phyloP scores from a whole-genome alignment of 805 yeast species.

The Saccharomycopsis fibuligera region DNA sequence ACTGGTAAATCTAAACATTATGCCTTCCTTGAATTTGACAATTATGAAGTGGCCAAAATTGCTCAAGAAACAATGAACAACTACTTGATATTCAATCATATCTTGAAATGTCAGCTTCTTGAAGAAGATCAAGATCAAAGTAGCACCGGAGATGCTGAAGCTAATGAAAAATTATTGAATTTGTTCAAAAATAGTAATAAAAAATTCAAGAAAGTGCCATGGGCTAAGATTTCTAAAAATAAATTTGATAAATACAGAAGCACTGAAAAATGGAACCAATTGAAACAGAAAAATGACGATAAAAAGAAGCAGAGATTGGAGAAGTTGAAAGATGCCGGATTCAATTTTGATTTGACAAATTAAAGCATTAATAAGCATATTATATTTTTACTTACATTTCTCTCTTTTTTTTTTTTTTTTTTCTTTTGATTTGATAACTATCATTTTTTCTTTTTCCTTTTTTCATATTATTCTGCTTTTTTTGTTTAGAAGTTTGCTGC shows the following conservation, averaged over 20 bases:
- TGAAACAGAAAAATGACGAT: conserved; percentile 40
- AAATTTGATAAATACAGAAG: conserved; percentile 54
- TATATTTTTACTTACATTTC: neutral
- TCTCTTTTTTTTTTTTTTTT: neutral
- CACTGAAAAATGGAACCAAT: conserved; percentile 48
- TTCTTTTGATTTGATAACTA: neutral
- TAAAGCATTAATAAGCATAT: neutral
- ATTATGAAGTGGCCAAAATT: conserved; percentile 68
- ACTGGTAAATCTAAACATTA: conserved; percentile 89
- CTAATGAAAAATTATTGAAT: conserved; percentile 35
- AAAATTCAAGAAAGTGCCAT: conserved; percentile 52
- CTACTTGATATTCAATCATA: conserved; percentile 81
- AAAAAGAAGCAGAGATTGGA: conserved; percentile 39
- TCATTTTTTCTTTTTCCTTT: too few relatives aligned
- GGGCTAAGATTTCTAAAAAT: conserved; percentile 46
- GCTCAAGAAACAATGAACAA: conserved; percentile 97
- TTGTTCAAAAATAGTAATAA: conserved; percentile 53
- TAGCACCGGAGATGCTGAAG: conserved; percentile 26
- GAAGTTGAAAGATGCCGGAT: conserved; percentile 50
- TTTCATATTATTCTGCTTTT: too few relatives aligned
- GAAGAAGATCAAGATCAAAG: conserved; percentile 26
- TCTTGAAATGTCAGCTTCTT: conserved; percentile 61
- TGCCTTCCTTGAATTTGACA: conserved; percentile 81
- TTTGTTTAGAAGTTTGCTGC: too few relatives aligned
- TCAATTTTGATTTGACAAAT: conserved; percentile 35